Base-by-base conservation (phyloP, 225 moss, liverwort and hornwort species). In the Pseudisothecium myosuroides region DNA sequence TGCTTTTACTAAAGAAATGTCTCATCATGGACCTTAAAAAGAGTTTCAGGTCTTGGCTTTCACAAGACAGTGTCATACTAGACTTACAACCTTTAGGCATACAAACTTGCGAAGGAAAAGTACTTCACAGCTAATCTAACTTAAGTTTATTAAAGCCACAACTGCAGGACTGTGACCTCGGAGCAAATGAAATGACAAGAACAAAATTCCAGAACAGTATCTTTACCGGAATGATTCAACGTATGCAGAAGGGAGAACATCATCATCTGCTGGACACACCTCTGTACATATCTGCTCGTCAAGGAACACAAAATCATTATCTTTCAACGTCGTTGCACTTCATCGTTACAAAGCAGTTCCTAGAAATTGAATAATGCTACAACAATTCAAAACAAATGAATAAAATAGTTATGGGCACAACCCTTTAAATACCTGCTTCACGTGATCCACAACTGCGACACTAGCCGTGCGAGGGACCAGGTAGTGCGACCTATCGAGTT, bases 391-490 rank as follows among this genome's bases (percentile, higher is more conserved):
- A 67, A 50, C 36, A 47, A 17, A 76, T 31, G 49, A 37, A 47
- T 28, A 39, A 50, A 52, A 79, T 43, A 58, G 2, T 80, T 41
- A 28, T 34, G 39, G 36, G 39, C 9, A 39, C 55, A 78, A 43
- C 36, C 37, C 69, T 24, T 32, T 39, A 1, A 28, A 61, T 84
- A 92, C 99, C 96, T 99, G 99, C 75, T 96, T 97, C 72, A 99
- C 94, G 82, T 99, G 99, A 93, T 99, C 96, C 88, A 99, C 97
- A 43, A 94, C 91, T 71, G 94, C 95, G 73, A 97, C 96, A 87
- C 95, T 95, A n/a, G 97, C 96, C 77, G 96, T 97, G 74, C 99
- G 96, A 88, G 96, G 99, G 89, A 97, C 99, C 91, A 99, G 87
- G 90, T 95, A 99, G 62, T 91, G 93, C 86, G 86, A 91, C 83